Percentiles rank a stretch among this genome's conserved stretches.
phyloP scores from a whole-genome alignment of 768 basidiomycete species.

The Termitomyces sp. region DNA sequence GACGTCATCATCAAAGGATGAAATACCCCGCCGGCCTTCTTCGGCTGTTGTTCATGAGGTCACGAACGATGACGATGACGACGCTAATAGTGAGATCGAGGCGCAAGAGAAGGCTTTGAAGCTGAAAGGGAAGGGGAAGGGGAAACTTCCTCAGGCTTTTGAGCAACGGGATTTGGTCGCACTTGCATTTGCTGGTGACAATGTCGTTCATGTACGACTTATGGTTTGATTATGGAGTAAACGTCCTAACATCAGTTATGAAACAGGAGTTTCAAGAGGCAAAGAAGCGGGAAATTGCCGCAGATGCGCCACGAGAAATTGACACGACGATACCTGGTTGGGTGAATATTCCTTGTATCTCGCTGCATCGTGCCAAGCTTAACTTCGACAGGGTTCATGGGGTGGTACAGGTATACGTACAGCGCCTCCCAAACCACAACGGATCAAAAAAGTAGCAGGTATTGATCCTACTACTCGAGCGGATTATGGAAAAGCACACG shows the following conservation, averaged over 20 bases:
- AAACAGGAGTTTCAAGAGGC: constrained; percentile 77
- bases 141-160: constrained; percentile 56
- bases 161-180: constrained; percentile 91
- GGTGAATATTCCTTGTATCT: constrained; percentile 45
- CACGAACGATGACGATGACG: constrained; percentile 42
- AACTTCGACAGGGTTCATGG: constrained; percentile 73
- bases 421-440: constrained; percentile 54
- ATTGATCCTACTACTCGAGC: constrained; percentile 73
- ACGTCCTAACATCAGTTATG: background rate
- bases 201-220: constrained; percentile 76
- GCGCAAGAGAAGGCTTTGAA: constrained; percentile 52
- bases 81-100: constrained; percentile 61
- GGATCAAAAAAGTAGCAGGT: constrained; percentile 79
- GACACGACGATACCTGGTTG: constrained; percentile 94
- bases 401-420: constrained; percentile 71
- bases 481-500: constrained; percentile 78
- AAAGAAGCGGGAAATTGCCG: constrained; percentile 77
- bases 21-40: constrained; percentile 14
- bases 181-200: constrained; percentile 94
- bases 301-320: constrained; percentile 81
- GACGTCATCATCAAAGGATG: constrained; percentile 32
- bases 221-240: background rate
- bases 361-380: background rate
- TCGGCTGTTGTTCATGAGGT: constrained; percentile 37
- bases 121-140: constrained; percentile 39